Evolutionary conservation across 192 early-diverging fungal species (phyloP).

Genomic region (Umbelopsis vinacea): DNA sequence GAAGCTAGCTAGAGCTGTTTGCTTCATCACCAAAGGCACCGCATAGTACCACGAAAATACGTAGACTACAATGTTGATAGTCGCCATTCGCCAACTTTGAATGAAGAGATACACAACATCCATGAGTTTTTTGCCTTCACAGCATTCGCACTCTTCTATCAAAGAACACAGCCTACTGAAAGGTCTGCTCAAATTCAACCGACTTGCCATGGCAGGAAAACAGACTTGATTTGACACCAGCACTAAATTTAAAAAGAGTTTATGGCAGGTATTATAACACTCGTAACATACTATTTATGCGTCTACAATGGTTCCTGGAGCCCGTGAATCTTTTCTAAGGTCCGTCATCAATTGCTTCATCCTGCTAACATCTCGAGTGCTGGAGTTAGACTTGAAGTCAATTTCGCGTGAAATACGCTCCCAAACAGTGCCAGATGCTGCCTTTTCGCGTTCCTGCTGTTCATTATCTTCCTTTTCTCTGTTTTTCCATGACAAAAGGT

Average conservation of each 20-base stretch:
- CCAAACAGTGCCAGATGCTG: conserved; percentile 67
- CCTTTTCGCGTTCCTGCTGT: conserved; percentile 39
- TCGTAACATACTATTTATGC: conserved; percentile 27
- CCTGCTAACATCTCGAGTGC: conserved; percentile 63
- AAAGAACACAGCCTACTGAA: no score
- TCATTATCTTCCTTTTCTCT: conserved; percentile 32
- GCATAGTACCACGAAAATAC: no score
- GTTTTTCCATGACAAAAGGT: not conserved
- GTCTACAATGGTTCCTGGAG: conserved; percentile 62
- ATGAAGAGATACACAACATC: no score
- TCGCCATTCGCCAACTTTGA: no score
- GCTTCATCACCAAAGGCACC: no score
- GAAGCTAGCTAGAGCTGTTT: no score
- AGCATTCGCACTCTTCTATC: no score
- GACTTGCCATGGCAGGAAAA: no score
- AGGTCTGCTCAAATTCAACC: no score
- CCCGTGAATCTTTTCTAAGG: conserved; percentile 67
- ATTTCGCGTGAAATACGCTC: conserved; percentile 72
- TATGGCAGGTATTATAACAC: conserved; percentile 16
- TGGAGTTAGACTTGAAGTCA: conserved; percentile 55
- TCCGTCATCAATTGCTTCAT: conserved; percentile 75
- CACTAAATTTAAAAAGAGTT: not conserved
- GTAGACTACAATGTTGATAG: no score
- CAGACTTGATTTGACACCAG: no score
- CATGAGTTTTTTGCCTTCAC: no score